Conservation (phyloP, 495 filamentous ascomycete species). For the Delitschia confertaspora region DNA sequence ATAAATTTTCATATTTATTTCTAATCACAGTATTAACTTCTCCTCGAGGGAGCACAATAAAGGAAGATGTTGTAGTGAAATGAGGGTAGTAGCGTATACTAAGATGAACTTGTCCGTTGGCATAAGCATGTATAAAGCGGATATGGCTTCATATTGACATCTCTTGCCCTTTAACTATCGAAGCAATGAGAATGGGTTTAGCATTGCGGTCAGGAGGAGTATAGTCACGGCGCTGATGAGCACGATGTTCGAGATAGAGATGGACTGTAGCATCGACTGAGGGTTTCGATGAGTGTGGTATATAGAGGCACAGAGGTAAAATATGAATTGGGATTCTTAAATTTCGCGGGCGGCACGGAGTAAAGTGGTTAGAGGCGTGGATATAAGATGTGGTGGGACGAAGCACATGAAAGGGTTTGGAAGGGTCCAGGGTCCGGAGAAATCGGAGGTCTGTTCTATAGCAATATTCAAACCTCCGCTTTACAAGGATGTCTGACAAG, state of each 20-base stretch:
- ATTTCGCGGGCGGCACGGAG: too few relatives aligned
- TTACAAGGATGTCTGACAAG: too few relatives aligned
- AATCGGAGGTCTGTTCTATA: too few relatives aligned
- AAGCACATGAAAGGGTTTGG: neutral
- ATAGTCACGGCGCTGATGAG: conserved; percentile 23
- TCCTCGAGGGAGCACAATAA: neutral
- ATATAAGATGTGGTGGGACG: neutral
- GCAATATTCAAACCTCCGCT: too few relatives aligned
- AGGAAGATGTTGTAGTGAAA: conserved; percentile 2
- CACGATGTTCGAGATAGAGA: conserved; percentile 20
- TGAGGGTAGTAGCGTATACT: conserved; percentile 49
- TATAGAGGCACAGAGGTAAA: too few relatives aligned
- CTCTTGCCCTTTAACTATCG: conserved; percentile 67
- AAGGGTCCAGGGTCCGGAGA: neutral
- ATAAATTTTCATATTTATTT: neutral
- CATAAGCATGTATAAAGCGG: conserved; percentile 78
- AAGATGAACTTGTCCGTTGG: conserved; percentile 78
- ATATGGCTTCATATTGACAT: conserved; percentile 82
- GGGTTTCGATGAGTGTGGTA: neutral
- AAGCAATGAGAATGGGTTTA: conserved; percentile 41
- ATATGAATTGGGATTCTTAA: too few relatives aligned
- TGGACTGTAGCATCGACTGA: conserved; percentile 14
- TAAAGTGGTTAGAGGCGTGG: neutral
- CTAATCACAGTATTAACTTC: neutral
- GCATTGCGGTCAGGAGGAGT: conserved; percentile 30